Percentiles rank a stretch among this genome's conserved stretches.
These are phyloP conservation scores for Fonsecaea erecta DNA, from an alignment of 2,329 filamentous ascomycete genomes.

Conservation along the genomic window DNA sequence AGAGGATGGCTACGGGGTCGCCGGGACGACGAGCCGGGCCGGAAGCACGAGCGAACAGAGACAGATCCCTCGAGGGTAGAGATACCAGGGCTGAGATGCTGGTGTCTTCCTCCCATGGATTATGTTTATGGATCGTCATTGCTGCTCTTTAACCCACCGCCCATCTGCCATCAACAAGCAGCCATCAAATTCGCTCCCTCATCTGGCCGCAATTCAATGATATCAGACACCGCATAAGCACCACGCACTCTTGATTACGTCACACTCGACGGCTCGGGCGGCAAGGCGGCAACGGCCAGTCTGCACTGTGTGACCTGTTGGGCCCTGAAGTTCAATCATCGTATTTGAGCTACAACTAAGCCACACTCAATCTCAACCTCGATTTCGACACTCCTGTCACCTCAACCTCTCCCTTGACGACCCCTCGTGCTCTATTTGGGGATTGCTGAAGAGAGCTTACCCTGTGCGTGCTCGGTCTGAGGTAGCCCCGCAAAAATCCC, in stretches of 20 bases:
- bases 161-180: neutral
- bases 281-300: neutral
- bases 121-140: slow-evolving; percentile 24
- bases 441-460: neutral
- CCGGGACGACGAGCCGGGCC: slow-evolving; percentile 36
- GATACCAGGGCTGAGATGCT: slow-evolving; percentile 9
- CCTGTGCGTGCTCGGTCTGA: neutral
- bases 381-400: slow-evolving; percentile 3
- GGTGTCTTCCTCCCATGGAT: slow-evolving; percentile 15
- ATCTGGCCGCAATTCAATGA: neutral
- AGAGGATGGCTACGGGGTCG: slow-evolving; percentile 43
- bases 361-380: slow-evolving; percentile 8
- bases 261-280: neutral
- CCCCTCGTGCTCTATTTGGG: neutral
- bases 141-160: neutral
- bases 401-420: neutral
- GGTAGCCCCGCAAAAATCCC: neutral
- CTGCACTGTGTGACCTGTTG: too few species aligned
- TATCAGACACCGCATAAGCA: neutral
- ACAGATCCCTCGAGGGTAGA: neutral
- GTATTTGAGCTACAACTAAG: neutral
- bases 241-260: neutral
- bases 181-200: neutral
- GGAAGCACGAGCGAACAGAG: slow-evolving; percentile 41
- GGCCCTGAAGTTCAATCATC: neutral